phyloP scores from a whole-genome alignment of 441 rosid species.

The Iberis amara region DNA sequence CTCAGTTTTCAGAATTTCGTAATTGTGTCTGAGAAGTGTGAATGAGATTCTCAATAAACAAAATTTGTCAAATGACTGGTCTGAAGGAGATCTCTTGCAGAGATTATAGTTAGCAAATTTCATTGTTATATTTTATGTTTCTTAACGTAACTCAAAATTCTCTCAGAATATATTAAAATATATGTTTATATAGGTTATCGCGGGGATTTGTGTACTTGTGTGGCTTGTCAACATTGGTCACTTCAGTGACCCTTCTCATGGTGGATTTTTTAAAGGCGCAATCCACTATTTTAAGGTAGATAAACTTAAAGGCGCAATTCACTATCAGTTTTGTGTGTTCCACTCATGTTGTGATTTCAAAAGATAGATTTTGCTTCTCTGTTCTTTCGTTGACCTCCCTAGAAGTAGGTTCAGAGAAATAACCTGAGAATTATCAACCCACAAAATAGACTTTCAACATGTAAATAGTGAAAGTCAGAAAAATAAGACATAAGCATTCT shows the following conservation, averaged over 20 bases:
- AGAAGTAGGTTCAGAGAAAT: too few species aligned
- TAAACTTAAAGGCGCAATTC: not conserved
- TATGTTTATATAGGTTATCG: constrained; percentile 70
- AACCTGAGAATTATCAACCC: too few species aligned
- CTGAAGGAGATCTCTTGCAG: constrained; percentile 15
- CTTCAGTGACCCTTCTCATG: constrained; percentile 93
- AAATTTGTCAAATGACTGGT: constrained; percentile 13
- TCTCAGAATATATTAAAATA: constrained; percentile 20
- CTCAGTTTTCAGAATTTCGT: constrained; percentile 17
- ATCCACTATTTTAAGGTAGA: constrained; percentile 94
- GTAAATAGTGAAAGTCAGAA: too few species aligned
- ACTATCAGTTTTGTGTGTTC: constrained; percentile 11
- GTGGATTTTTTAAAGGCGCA: constrained; percentile 90
- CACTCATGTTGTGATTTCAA: constrained; percentile 11
- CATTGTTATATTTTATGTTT: constrained; percentile 8
- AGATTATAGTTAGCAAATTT: constrained; percentile 11
- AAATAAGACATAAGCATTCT: too few species aligned
- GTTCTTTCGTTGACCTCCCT: too few species aligned
- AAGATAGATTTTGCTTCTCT: constrained; percentile 14
- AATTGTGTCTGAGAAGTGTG: constrained; percentile 7
- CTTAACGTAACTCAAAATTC: constrained; percentile 6
- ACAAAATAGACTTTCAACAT: too few species aligned
- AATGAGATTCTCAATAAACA: not conserved
- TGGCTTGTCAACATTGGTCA: constrained; percentile 99
- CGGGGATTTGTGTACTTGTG: constrained; percentile 90